These are phyloP conservation scores for Plasmodium adleri DNA, from an alignment of 169 alveolate genomes.

Conservation along the genomic window DNA sequence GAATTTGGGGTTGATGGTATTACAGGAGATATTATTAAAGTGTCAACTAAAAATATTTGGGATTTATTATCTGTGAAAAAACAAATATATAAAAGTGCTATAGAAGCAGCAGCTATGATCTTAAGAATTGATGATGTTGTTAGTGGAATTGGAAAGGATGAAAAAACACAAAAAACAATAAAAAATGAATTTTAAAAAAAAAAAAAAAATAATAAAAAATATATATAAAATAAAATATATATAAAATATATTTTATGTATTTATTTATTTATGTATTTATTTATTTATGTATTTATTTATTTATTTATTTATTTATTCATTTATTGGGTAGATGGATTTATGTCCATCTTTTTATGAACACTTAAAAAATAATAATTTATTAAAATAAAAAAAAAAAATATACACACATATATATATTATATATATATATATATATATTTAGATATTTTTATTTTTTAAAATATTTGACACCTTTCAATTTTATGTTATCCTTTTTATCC, in stretches of 20 bases:
- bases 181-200: slow-evolving; percentile 2
- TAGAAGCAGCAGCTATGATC: slow-evolving; percentile 96
- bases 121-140: slow-evolving; percentile 97
- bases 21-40: slow-evolving; percentile 93
- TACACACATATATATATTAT: neutral
- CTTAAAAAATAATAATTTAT: neutral
- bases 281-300: too few species aligned
- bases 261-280: too few species aligned
- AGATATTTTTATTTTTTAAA: too few species aligned
- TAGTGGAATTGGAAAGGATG: slow-evolving; percentile 92
- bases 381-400: neutral
- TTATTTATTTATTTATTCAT: too few species aligned
- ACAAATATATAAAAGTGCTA: slow-evolving; percentile 96
- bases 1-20: slow-evolving; percentile 95
- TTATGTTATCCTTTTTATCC: neutral
- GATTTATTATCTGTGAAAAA: slow-evolving; percentile 96
- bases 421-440: too few species aligned
- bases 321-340: too few species aligned
- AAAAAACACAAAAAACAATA: slow-evolving; percentile 54
- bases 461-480: neutral
- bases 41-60: slow-evolving; percentile 91
- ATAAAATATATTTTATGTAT: too few species aligned
- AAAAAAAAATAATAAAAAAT: neutral
- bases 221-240: neutral
- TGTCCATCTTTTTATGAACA: too few species aligned